Evolutionary conservation across 495 filamentous ascomycete genomes (phyloP).

Genomic region (Aspergillus olivimuriae): DNA sequence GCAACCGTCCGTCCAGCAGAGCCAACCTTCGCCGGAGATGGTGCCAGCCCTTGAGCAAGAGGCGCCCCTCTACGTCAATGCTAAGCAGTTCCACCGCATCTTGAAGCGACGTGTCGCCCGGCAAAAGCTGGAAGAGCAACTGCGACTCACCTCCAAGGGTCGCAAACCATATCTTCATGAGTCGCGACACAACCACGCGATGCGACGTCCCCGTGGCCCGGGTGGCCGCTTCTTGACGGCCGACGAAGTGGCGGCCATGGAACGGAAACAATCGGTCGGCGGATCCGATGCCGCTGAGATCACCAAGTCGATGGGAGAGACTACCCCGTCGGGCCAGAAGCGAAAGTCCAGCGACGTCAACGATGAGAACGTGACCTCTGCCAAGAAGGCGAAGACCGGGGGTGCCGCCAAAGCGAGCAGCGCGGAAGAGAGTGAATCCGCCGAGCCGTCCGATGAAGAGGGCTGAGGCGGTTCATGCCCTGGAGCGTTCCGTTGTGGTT

Average conservation of each 20-base stretch:
- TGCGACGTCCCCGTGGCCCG: conserved; percentile 92
- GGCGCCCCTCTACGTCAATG: conserved; percentile 94
- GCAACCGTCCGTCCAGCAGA: conserved; percentile 50
- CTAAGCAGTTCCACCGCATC: conserved; percentile 97
- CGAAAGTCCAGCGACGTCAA: conserved; percentile 45
- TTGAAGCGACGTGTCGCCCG: conserved; percentile 88
- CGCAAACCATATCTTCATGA: conserved; percentile 97
- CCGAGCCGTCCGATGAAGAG: conserved; percentile 42
- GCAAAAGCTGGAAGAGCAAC: conserved; percentile 84
- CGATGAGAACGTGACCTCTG: conserved; percentile 31
- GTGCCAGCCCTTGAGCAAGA: conserved; percentile 74
- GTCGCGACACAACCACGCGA: conserved; percentile 98
- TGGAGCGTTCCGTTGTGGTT: conserved; percentile 2
- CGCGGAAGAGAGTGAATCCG: conserved; percentile 46
- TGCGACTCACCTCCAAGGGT: conserved; percentile 89
- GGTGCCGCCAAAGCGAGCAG: conserved; percentile 28
- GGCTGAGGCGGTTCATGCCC: conserved; percentile 23
- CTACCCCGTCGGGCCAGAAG: conserved; percentile 34
- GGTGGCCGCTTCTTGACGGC: conserved; percentile 95
- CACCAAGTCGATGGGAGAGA: conserved; percentile 17
- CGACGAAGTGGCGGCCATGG: conserved; percentile 93
- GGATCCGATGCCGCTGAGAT: too few relatives aligned
- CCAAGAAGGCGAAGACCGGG: conserved; percentile 43
- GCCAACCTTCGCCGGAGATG: conserved; percentile 78
- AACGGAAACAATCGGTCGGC: conserved; percentile 43